A percentile compares a stretch with the other conserved stretches of the same genome.
These are phyloP conservation scores for Haplographium delicatum DNA, from an alignment of 495 filamentous ascomycete species.

Conservation along the genomic window DNA sequence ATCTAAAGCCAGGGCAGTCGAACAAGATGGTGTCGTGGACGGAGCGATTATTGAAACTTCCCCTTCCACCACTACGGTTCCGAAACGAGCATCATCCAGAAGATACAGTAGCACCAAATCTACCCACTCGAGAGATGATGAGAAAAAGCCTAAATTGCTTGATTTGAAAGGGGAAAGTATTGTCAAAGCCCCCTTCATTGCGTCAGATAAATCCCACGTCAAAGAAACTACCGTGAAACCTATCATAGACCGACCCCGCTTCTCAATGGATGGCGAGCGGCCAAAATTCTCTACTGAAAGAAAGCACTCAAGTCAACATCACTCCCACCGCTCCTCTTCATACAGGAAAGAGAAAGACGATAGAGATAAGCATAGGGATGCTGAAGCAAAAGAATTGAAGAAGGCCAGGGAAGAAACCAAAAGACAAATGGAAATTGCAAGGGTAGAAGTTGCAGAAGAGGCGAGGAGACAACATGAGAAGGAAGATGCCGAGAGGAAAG, in stretches of 20 bases:
- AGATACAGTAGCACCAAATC: constrained; percentile 6
- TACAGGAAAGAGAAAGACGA: constrained; percentile 9
- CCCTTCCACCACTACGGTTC: neutral
- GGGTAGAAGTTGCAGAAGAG: constrained; percentile 18
- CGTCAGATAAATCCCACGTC: constrained; percentile 15
- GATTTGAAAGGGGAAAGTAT: constrained; percentile 23
- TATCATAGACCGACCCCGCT: constrained; percentile 16
- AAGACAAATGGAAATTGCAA: constrained; percentile 15
- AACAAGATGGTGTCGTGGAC: constrained; percentile 13
- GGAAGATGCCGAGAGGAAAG: constrained; percentile 16
- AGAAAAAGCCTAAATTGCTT: constrained; percentile 14
- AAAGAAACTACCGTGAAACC: constrained; percentile 6
- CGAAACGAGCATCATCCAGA: constrained; percentile 10
- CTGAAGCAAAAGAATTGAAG: constrained; percentile 18
- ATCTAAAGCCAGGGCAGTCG: constrained; percentile 7
- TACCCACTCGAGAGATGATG: constrained; percentile 3
- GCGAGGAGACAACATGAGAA: constrained; percentile 14
- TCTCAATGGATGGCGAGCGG: constrained; percentile 17
- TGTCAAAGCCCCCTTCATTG: constrained; percentile 22
- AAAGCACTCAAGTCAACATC: neutral
- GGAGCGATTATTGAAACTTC: neutral
- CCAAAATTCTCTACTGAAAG: constrained; percentile 1
- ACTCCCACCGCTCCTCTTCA: constrained; percentile 2
- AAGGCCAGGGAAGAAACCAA: constrained; percentile 16
- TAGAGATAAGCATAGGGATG: constrained; percentile 8